A percentile compares a stretch with the other conserved stretches of the same genome.
phyloP scores from a whole-genome alignment of 2,329 filamentous ascomycete genomes.

The Cercospora beticola region DNA sequence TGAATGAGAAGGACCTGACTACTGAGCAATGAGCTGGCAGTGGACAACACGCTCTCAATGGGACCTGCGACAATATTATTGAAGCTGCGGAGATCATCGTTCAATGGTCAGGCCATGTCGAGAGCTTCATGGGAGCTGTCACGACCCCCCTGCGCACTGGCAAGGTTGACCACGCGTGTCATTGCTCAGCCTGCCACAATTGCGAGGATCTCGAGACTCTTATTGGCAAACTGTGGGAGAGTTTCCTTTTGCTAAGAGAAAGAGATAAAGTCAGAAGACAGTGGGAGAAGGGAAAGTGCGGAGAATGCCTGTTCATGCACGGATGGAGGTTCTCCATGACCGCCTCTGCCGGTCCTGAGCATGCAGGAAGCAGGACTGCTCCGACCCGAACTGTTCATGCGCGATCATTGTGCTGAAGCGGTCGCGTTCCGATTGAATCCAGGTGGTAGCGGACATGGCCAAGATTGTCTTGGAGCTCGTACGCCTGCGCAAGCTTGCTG shows the following conservation, averaged over 20 bases:
- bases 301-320: conserved; percentile 19
- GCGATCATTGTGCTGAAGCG: background rate
- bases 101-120: conserved; percentile 12
- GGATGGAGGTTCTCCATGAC: background rate
- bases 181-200: background rate
- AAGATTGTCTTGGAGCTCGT: background rate
- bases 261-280: conserved; percentile 12
- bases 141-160: background rate
- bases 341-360: background rate
- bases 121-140: conserved; percentile 3
- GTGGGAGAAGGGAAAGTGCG: conserved; percentile 12
- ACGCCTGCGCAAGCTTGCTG: background rate
- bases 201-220: conserved; percentile 1
- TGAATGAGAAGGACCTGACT: background rate
- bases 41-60: background rate
- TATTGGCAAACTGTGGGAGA: background rate
- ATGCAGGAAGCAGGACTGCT: background rate
- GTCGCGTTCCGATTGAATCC: background rate
- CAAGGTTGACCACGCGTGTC: conserved; percentile 2
- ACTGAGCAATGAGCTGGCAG: background rate
- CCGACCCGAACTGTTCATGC: background rate
- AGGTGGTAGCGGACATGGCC: background rate
- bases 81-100: conserved; percentile 8
- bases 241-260: conserved; percentile 2
- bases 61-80: background rate